Evolutionary conservation across 768 basidiomycete species (phyloP).

Genomic region (Suillus fuscotomentosus): DNA sequence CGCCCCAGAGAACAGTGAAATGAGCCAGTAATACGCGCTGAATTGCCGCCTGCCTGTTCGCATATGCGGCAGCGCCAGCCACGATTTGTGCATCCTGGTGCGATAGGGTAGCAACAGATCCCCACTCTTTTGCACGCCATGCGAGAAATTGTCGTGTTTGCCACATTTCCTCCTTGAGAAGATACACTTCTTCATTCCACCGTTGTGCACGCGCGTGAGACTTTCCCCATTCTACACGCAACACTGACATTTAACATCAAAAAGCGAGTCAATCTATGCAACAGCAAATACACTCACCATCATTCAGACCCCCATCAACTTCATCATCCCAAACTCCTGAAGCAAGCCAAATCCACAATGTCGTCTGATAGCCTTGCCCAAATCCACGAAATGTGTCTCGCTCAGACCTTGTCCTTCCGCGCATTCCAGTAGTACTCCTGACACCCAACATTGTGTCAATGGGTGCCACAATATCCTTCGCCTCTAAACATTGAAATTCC

Average conservation of each 20-base stretch:
- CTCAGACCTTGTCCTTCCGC: no score
- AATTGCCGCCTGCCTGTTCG: slow-evolving; percentile 6
- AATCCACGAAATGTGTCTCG: no score
- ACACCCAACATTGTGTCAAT: no score
- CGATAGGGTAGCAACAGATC: background rate
- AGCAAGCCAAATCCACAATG: slow-evolving; percentile 27
- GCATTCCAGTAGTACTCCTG: no score
- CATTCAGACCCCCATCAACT: slow-evolving; percentile 8
- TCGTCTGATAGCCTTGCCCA: background rate
- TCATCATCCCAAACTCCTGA: background rate
- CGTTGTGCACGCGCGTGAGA: slow-evolving; percentile 18
- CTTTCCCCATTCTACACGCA: slow-evolving; percentile 28
- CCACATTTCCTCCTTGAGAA: slow-evolving; percentile 30
- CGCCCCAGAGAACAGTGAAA: background rate
- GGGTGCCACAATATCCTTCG: no score
- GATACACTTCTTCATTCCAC: slow-evolving; percentile 24
- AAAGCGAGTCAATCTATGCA: background rate
- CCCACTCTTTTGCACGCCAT: no score
- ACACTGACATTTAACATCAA: slow-evolving; percentile 2
- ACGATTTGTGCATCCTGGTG: background rate
- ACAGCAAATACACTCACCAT: slow-evolving; percentile 2
- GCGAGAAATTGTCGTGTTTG: slow-evolving; percentile 16
- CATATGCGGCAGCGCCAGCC: slow-evolving; percentile 11
- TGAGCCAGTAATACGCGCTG: background rate
- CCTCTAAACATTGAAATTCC: no score